A percentile compares a stretch with the other conserved stretches of the same genome.
phyloP scores from a whole-genome alignment of 2,329 filamentous ascomycete species.

The Alternaria hordeiaustralica region DNA sequence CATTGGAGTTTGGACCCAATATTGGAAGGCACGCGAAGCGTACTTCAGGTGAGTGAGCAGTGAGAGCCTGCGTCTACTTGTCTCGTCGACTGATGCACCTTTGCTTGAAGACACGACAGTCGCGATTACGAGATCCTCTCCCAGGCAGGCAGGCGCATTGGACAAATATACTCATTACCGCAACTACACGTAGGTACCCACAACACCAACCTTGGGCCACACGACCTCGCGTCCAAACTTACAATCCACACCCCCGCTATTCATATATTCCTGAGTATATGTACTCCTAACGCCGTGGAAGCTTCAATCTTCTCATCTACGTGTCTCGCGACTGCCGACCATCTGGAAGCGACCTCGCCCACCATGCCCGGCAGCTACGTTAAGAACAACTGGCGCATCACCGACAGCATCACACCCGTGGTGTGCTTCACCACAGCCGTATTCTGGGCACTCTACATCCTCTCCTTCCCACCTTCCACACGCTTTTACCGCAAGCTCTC shows the following conservation, averaged over 20 bases:
- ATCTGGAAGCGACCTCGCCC: neutral
- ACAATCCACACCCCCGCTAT: neutral
- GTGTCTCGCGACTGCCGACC: neutral
- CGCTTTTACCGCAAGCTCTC: conserved; percentile 12
- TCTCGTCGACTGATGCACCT: neutral
- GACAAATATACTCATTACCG: neutral
- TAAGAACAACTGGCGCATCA: neutral
- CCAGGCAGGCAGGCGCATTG: neutral
- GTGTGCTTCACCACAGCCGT: neutral
- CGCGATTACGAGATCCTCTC: neutral
- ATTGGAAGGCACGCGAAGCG: neutral
- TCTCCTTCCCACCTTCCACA: conserved; percentile 19
- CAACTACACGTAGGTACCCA: neutral
- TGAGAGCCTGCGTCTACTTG: neutral
- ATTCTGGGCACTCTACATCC: conserved; percentile 16
- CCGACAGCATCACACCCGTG: neutral
- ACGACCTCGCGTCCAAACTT: neutral
- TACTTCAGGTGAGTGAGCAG: neutral
- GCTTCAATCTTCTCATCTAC: neutral
- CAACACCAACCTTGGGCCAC: neutral
- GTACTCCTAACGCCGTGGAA: neutral
- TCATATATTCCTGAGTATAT: neutral
- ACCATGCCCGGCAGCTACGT: neutral
- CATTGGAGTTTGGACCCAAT: neutral
- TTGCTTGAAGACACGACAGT: neutral